Percentiles rank a stretch among this genome's conserved stretches.
Conservation (phyloP, 2,329 filamentous ascomycete species). For the Colletotrichum tabaci region DNA sequence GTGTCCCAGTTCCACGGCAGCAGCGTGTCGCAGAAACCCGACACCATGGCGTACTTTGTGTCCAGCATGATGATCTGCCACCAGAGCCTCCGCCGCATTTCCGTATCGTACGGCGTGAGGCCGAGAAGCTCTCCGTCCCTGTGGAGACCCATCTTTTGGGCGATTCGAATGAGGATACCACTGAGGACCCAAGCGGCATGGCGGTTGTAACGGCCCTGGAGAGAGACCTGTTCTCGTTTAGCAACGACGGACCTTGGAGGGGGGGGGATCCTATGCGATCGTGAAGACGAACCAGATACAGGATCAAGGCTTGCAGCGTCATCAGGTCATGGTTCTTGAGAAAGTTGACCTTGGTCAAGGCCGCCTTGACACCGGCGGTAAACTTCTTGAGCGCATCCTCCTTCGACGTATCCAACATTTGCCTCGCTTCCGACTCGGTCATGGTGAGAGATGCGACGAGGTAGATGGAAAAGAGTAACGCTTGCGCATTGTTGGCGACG, state of each 20-base stretch:
- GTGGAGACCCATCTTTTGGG: slow-evolving; percentile 78
- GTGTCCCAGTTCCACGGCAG: slow-evolving; percentile 70
- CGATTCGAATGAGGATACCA: slow-evolving; percentile 74
- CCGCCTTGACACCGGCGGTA: slow-evolving; percentile 65
- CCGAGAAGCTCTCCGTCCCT: slow-evolving; percentile 71
- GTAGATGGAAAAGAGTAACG: slow-evolving; percentile 44
- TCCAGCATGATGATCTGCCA: slow-evolving; percentile 75
- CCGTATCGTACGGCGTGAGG: slow-evolving; percentile 74
- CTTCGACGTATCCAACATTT: slow-evolving; percentile 65
- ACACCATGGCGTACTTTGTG: slow-evolving; percentile 69
- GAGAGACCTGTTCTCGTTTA: slow-evolving; percentile 60
- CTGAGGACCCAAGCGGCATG: slow-evolving; percentile 74
- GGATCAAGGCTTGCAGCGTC: slow-evolving; percentile 70
- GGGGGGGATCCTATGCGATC: background rate
- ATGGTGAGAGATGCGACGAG: slow-evolving; percentile 42
- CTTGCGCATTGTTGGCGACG: slow-evolving; percentile 60
- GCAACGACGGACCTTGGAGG: background rate
- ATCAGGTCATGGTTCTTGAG: slow-evolving; percentile 71
- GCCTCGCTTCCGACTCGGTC: slow-evolving; percentile 66
- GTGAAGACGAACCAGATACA: slow-evolving; percentile 65
- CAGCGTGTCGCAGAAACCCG: slow-evolving; percentile 68
- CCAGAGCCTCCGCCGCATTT: slow-evolving; percentile 79
- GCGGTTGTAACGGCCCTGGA: slow-evolving; percentile 71
- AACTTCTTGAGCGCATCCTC: slow-evolving; percentile 67
- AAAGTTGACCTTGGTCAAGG: slow-evolving; percentile 69